Percentiles rank a stretch among this genome's conserved stretches.
phyloP scores from a whole-genome alignment of 2,329 filamentous ascomycete species.

The Coleophoma crateriformis region DNA sequence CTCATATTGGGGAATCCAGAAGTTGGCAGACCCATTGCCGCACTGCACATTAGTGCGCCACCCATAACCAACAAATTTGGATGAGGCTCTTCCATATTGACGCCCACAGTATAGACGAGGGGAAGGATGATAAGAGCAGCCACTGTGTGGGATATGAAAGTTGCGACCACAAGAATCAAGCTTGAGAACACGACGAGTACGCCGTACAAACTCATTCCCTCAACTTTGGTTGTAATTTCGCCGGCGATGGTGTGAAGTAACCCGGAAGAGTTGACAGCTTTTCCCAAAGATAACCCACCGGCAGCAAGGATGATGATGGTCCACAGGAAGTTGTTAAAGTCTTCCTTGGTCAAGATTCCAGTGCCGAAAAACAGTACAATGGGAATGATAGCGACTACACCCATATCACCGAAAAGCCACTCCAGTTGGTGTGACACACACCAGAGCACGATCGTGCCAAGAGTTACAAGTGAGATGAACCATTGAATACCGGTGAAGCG shows the following conservation, averaged over 20 bases:
- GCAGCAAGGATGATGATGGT: slow-evolving; percentile 98
- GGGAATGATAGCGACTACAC: slow-evolving; percentile 93
- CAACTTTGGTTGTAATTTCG: slow-evolving; percentile 67
- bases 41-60: slow-evolving; percentile 90
- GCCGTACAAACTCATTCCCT: slow-evolving; percentile 76
- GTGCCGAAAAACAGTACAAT: slow-evolving; percentile 95
- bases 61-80: slow-evolving; percentile 96
- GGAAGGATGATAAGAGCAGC: slow-evolving; percentile 93
- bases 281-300: slow-evolving; percentile 85
- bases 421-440: slow-evolving; percentile 89
- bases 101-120: slow-evolving; percentile 80
- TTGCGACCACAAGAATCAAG: slow-evolving; percentile 87
- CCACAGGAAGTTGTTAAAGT: slow-evolving; percentile 99
- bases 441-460: slow-evolving; percentile 85
- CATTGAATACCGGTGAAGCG: slow-evolving; percentile 83
- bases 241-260: slow-evolving; percentile 82
- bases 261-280: slow-evolving; percentile 89
- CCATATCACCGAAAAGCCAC: slow-evolving; percentile 90
- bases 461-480: slow-evolving; percentile 81
- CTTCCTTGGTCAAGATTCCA: slow-evolving; percentile 93
- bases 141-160: slow-evolving; percentile 96
- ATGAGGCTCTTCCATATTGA: slow-evolving; percentile 80
- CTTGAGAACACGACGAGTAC: slow-evolving; percentile 80
- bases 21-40: slow-evolving; percentile 95
- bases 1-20: slow-evolving; percentile 99